phyloP scores from a whole-genome alignment of 208 protist species.

The Naegleria gruberi region DNA sequence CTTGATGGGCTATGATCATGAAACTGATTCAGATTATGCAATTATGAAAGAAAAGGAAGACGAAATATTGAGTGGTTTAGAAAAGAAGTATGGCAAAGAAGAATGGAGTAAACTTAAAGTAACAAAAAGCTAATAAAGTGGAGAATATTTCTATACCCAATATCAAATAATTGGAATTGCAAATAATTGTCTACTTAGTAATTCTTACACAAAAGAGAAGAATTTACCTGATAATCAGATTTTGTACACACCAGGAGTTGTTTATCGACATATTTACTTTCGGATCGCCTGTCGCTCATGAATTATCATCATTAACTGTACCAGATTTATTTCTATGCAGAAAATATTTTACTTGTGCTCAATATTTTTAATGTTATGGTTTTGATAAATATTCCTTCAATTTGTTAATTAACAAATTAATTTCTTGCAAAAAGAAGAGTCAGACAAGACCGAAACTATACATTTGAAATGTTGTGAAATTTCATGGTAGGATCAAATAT shows the following conservation, averaged over 20 bases:
- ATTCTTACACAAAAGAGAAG: no score
- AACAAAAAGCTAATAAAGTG: no score
- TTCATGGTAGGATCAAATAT: neutral
- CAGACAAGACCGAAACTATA: neutral
- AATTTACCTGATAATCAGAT: neutral
- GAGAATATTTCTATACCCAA: no score
- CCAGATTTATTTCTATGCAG: neutral
- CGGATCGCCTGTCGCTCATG: neutral
- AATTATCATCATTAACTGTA: neutral
- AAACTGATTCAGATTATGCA: neutral
- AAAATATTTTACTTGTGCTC: no score
- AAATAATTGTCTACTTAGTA: no score
- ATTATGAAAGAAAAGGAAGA: neutral
- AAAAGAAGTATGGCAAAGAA: neutral
- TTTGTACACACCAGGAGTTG: neutral
- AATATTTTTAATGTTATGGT: no score
- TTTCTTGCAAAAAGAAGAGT: neutral
- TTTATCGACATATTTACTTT: neutral
- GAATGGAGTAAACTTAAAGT: neutral
- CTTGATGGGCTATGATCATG: neutral
- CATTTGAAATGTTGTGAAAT: neutral
- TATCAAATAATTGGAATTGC: no score
- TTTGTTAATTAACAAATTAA: no score
- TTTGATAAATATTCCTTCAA: neutral
- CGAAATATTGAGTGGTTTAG: neutral